Evolutionary conservation across 805 yeast genomes (phyloP), one percentile per base, ranked within the genome.

Genomic region (Debaryomyces prosopidis): DNA sequence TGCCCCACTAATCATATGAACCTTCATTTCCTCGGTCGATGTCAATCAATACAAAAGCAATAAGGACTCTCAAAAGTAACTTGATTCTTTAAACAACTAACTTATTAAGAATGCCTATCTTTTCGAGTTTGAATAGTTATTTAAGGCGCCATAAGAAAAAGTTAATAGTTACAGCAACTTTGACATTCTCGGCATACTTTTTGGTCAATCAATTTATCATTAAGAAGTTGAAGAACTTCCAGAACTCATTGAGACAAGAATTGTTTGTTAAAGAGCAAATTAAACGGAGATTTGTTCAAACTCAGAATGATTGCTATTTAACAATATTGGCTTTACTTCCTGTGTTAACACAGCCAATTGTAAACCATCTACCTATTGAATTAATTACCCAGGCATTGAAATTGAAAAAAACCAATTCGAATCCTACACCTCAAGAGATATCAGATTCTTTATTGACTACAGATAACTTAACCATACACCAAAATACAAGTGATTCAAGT

Each of bases 281-380:
- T 47, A 84, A 84, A 54, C 76, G 94, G 54, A 71, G 97, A 46
- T 92, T 90, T 57, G 82, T 86, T 41, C 97, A 90, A 69, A 92
- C 97, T 9, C 97, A 91, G 59, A 84, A 84, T 54, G 98, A 92
- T 65, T 88, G 96, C 39, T 76, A 86, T 42, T 82, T 82, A 68
- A 92, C 97, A 0, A 81, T 91, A 42, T 73, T 87, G 60, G 91
- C 95, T 3, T 74, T 92, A 49, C 71, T 88, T 40, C 96, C 96
- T 1, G 88, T 89, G 4, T 69, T 91, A 36, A 75, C 84, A 5
- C 76, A 76, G 26, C 89, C 87, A 12, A 76, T 89, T 6, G 65
- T 83, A 46, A 79, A 76, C 16, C 71, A 71, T 44, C 71, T 85
- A 49, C 84, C 87, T 5, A 91, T 87, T 17, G 96, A 89, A 56